Base-by-base conservation (phyloP, 129 eudicot genomes). In the Escallonia herrerae region DNA sequence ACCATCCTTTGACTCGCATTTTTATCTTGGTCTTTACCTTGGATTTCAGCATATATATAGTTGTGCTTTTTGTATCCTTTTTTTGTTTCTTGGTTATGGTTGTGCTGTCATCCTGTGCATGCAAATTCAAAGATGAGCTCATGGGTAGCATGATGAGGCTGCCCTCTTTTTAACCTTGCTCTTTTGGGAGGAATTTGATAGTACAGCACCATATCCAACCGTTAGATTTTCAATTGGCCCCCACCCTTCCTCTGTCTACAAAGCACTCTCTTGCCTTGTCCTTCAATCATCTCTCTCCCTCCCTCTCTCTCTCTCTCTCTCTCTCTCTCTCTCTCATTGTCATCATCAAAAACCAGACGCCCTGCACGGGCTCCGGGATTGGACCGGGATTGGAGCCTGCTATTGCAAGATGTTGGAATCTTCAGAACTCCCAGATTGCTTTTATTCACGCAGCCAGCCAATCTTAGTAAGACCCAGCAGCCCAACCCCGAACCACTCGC, bases 391-490 rank as follows among this genome's bases (percentile, higher is more conserved):
- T 48, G 12, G 13, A 48, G 52, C 52, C 37, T 4, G 43, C 46
- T 42, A 6, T 12, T 43, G 1, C 3, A 77, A 60, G 53, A 89
- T 89, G 96, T 66, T 73, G 62, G 71, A 67, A 57, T 75, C 89
- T 69, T 62, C 77, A 60, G 91, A 93, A 64, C 86, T 93, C 43
- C 96, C 98, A 11, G 91, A 88, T 73, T 93, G 98, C 69, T 54
- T 70, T 72, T 85, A 83, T 56, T 56, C 72, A 68, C 74, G 72
- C n/a, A 76, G 72, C n/a, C 72, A 73, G 66, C 95, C 98, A 40
- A 49, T 43, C 8, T 68, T 93, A 61, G 86, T 93, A 75, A 74
- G 69, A 61, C 98, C 98, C 7, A 76, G 7, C 61, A 77, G 66
- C 59, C 82, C 86, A 68, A 88, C 98, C 44, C 96, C 98, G 47